Conservation (phyloP, 768 basidiomycete genomes). For the Macrolepiota albuminosa region DNA sequence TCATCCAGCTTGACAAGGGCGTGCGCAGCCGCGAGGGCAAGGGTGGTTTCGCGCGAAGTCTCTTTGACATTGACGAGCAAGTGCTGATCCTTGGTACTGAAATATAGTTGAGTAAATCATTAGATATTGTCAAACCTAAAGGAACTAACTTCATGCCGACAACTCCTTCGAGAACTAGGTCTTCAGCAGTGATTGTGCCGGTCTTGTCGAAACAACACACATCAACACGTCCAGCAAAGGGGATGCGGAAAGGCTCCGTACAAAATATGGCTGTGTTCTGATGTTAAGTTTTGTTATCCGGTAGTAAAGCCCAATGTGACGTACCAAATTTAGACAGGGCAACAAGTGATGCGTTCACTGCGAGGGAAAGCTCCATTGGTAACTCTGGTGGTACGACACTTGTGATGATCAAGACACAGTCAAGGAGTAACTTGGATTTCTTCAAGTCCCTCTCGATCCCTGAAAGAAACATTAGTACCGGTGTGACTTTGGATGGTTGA, state of each 20-base stretch:
- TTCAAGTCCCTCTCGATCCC: constrained; percentile 90
- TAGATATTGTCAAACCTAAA: neutral
- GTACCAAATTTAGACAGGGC: constrained; percentile 88
- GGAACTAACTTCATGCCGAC: constrained; percentile 78
- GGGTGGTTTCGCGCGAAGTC: constrained; percentile 70
- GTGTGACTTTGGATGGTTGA: neutral
- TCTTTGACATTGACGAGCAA: constrained; percentile 79
- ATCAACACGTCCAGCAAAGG: constrained; percentile 91
- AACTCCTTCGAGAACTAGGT: constrained; percentile 91
- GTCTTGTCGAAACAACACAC: constrained; percentile 99
- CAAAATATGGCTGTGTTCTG: constrained; percentile 83
- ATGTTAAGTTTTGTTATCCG: neutral
- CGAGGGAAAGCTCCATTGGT: constrained; percentile 95
- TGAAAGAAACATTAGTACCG: constrained; percentile 21
- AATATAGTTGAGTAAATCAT: constrained; percentile 7
- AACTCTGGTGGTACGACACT: constrained; percentile 97
- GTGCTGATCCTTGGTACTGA: constrained; percentile 52
- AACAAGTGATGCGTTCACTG: constrained; percentile 92
- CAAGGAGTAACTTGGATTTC: constrained; percentile 91
- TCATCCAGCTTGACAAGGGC: constrained; percentile 94
- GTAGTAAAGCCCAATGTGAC: constrained; percentile 21
- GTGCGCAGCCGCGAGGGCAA: constrained; percentile 91
- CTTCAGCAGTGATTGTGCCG: constrained; percentile 95
- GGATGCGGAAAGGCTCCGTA: constrained; percentile 98
- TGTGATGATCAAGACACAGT: constrained; percentile 95